A percentile compares a stretch with the other conserved stretches of the same genome.
phyloP scores from a whole-genome alignment of 2,329 filamentous ascomycete genomes.

The Neopestalotiopsis rosae region DNA sequence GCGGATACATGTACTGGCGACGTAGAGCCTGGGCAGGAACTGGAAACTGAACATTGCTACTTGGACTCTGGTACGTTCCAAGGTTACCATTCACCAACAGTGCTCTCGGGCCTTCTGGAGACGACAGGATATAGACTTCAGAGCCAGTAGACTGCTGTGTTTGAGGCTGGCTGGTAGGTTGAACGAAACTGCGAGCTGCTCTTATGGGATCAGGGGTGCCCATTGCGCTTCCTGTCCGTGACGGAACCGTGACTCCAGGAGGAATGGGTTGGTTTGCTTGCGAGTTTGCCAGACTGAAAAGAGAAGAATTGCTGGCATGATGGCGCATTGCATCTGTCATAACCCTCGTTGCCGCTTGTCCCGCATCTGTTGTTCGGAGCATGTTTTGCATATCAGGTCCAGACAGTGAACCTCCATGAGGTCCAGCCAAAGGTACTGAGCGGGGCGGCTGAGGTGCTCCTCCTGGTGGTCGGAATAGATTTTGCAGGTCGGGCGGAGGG shows the following conservation, averaged over 20 bases:
- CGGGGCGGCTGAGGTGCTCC: constrained; percentile 25
- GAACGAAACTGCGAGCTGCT: constrained; percentile 36
- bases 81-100: constrained; percentile 58
- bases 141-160: constrained; percentile 36
- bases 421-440: constrained; percentile 32
- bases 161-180: constrained; percentile 26
- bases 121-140: constrained; percentile 66
- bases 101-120: constrained; percentile 63
- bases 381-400: constrained; percentile 52
- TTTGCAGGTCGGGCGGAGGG: constrained; percentile 25
- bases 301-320: constrained; percentile 52
- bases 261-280: constrained; percentile 42
- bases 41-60: constrained; percentile 26
- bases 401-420: constrained; percentile 43
- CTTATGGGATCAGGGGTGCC: constrained; percentile 52
- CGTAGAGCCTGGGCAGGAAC: not conserved
- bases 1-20: not conserved
- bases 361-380: constrained; percentile 50
- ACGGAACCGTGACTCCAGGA: constrained; percentile 48
- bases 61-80: constrained; percentile 58
- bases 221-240: constrained; percentile 50
- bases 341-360: constrained; percentile 44
- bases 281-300: constrained; percentile 40
- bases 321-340: constrained; percentile 57
- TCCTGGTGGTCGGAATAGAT: constrained; percentile 19